Conservation (phyloP, 768 basidiomycete genomes). For the Kwoniella newhampshirensis region DNA sequence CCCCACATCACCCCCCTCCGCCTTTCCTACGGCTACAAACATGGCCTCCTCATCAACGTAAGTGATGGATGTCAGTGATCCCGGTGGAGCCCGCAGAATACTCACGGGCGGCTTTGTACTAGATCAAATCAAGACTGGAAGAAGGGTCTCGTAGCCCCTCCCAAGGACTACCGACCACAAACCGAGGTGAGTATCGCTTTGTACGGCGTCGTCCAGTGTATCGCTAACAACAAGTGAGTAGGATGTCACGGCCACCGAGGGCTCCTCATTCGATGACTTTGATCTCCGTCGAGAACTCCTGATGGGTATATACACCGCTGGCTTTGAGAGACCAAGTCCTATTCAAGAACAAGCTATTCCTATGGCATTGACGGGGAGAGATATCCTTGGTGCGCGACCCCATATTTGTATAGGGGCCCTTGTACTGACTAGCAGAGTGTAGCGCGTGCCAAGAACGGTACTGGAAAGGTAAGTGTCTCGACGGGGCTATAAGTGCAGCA, state of each 20-base stretch:
- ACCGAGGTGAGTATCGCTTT: conserved; percentile 63
- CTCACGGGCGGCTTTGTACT: neutral
- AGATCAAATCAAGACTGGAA: conserved; percentile 62
- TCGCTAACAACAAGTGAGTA: conserved; percentile 24
- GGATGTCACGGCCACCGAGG: conserved; percentile 91
- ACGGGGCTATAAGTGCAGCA: neutral
- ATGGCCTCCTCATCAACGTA: conserved; percentile 45
- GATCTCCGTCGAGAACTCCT: conserved; percentile 86
- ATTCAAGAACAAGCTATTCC: conserved; percentile 99
- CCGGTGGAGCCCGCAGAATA: no score
- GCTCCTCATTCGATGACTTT: conserved; percentile 94
- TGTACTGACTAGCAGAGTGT: neutral
- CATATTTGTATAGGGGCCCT: neutral
- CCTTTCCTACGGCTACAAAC: conserved; percentile 1
- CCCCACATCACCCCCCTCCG: conserved; percentile 1
- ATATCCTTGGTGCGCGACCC: conserved; percentile 58
- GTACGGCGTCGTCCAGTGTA: neutral
- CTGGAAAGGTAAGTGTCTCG: conserved; percentile 59
- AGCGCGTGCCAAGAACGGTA: conserved; percentile 59
- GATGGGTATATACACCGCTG: conserved; percentile 99
- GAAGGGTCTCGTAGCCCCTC: conserved; percentile 73
- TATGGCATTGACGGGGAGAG: conserved; percentile 85
- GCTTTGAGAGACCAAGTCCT: conserved; percentile 85
- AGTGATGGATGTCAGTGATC: conserved; percentile 12
- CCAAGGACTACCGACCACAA: conserved; percentile 89